Evolutionary conservation across 225 moss, liverwort and hornwort species (phyloP).

Genomic region (Anthoceros angustus): DNA sequence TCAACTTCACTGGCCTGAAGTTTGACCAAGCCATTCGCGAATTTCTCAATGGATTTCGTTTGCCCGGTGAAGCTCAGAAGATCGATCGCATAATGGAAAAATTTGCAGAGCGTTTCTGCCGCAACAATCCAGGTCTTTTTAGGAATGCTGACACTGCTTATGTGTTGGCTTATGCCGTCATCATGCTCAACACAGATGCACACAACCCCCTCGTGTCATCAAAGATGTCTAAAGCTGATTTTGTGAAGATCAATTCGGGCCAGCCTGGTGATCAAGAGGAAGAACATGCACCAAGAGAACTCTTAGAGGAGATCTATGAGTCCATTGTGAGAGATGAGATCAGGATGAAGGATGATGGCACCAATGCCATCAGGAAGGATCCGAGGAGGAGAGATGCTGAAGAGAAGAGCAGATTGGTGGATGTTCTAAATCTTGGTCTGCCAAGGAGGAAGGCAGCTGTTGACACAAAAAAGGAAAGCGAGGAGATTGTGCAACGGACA

Average conservation of each 20-base stretch:
- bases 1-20: conserved; percentile 61
- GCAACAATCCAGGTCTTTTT: conserved; percentile 91
- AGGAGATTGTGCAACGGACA: conserved; percentile 82
- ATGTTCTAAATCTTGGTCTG: conserved; percentile 70
- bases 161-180: conserved; percentile 91
- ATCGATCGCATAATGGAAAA: conserved; percentile 99
- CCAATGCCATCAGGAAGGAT: conserved; percentile 35
- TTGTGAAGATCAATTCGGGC: conserved; percentile 61
- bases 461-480: conserved; percentile 82
- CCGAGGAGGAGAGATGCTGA: conserved; percentile 35
- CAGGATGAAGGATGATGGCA: conserved; percentile 79
- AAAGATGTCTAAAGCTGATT: conserved; percentile 95
- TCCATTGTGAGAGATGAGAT: conserved; percentile 90
- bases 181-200: conserved; percentile 94
- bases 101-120: conserved; percentile 96
- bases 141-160: conserved; percentile 96
- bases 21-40: conserved; percentile 85
- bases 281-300: conserved; percentile 78
- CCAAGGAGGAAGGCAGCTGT: conserved; percentile 47
- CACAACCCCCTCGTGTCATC: conserved; percentile 95
- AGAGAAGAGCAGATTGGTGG: conserved; percentile 64
- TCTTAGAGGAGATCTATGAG: conserved; percentile 89
- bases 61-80: conserved; percentile 98
- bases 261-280: conserved; percentile 58
- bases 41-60: conserved; percentile 86